Conservation (phyloP, 495 filamentous ascomycete species). For the Lophiotrema nucula region DNA sequence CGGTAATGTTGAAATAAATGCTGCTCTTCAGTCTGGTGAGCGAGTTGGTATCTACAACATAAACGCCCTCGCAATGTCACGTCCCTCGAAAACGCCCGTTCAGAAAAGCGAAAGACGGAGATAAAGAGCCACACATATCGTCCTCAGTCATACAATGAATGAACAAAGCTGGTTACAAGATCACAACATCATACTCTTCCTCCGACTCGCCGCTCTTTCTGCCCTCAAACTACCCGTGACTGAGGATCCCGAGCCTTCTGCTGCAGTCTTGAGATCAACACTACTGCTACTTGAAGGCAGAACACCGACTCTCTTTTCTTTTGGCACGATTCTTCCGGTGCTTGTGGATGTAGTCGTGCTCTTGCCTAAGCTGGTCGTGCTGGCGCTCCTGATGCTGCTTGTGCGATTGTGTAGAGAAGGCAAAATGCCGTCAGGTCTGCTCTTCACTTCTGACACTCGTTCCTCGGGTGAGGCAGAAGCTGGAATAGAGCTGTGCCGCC, state of each 20-base stretch:
- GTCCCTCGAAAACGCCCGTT: neutral
- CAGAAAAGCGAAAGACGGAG: neutral
- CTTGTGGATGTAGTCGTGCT: neutral
- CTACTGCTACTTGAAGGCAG: neutral
- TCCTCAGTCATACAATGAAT: neutral
- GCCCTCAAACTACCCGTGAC: conserved; percentile 14
- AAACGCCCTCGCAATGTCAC: neutral
- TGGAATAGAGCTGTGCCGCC: conserved; percentile 21
- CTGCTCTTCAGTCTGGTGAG: too few species aligned
- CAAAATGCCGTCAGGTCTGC: neutral
- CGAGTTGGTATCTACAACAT: too few species aligned
- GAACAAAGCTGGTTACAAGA: neutral
- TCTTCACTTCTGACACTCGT: neutral
- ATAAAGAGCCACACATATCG: neutral
- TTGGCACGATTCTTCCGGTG: neutral
- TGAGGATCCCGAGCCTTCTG: neutral
- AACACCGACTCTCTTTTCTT: conserved; percentile 2
- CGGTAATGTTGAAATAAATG: too few species aligned
- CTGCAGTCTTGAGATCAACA: neutral
- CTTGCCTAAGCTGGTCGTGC: conserved; percentile 2
- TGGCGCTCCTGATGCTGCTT: conserved; percentile 2
- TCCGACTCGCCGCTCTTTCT: conserved; percentile 36
- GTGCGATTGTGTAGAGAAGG: conserved; percentile 14
- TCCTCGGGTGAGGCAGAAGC: conserved; percentile 1
- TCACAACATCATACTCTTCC: conserved; percentile 42